phyloP scores from a whole-genome alignment of 2,329 filamentous ascomycete genomes.

The Thermoascus crustaceus region DNA sequence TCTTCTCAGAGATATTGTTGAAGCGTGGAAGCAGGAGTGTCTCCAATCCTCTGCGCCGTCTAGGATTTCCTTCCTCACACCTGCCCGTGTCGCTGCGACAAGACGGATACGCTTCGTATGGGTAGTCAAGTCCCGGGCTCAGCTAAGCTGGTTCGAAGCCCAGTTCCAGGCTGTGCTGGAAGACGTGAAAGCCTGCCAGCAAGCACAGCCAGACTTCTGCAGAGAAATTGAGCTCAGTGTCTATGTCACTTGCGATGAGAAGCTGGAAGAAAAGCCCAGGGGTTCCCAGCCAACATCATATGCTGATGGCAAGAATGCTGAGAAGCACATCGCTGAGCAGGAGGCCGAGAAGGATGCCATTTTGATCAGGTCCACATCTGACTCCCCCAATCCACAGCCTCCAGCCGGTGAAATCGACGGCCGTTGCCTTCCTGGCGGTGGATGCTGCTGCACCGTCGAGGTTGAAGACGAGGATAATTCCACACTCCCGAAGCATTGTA shows the following conservation, averaged over 20 bases:
- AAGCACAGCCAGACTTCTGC: slow-evolving; percentile 20
- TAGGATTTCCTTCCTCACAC: slow-evolving; percentile 7
- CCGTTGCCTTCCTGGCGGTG: slow-evolving; percentile 19
- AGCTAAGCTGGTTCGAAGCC: slow-evolving; percentile 46
- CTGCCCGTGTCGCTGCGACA: slow-evolving; percentile 30
- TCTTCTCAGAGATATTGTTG: slow-evolving; percentile 48
- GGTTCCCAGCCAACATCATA: slow-evolving; percentile 1
- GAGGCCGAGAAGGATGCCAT: slow-evolving; percentile 15
- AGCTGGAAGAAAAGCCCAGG: slow-evolving; percentile 31
- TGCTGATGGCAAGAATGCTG: background rate
- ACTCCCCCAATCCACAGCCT: slow-evolving; percentile 5
- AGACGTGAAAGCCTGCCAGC: slow-evolving; percentile 34
- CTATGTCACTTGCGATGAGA: slow-evolving; percentile 48
- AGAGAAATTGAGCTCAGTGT: slow-evolving; percentile 45
- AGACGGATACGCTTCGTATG: slow-evolving; percentile 49
- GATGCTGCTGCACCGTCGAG: slow-evolving; percentile 44
- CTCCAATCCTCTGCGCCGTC: slow-evolving; percentile 2
- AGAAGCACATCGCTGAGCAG: too few relatives aligned
- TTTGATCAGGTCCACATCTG: slow-evolving; percentile 14
- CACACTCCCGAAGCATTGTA: slow-evolving; percentile 26
- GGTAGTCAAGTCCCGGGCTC: slow-evolving; percentile 49
- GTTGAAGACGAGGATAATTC: slow-evolving; percentile 40
- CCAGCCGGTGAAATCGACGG: slow-evolving; percentile 3
- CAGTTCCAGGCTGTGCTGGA: slow-evolving; percentile 41
- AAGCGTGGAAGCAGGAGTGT: slow-evolving; percentile 35